phyloP scores from a whole-genome alignment of 2,329 filamentous ascomycete species.

The Cordyceps pruinosa region DNA sequence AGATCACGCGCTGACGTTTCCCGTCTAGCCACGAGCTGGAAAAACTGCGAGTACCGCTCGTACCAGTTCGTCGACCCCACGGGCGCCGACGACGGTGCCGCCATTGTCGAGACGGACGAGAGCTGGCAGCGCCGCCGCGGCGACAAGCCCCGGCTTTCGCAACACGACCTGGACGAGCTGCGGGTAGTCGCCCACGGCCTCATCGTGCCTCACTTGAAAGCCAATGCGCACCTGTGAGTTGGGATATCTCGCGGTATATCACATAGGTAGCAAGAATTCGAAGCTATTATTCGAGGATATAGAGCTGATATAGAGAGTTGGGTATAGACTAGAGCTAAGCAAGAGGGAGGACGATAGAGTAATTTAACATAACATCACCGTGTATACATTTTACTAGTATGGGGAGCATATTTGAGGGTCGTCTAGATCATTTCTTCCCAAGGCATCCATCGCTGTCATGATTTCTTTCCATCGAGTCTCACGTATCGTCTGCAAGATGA shows the following conservation, averaged over 20 bases:
- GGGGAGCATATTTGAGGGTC: constrained; percentile 8
- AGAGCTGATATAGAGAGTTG: not conserved
- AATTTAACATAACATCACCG: not conserved
- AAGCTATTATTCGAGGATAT: not conserved
- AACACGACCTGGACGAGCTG: constrained; percentile 40
- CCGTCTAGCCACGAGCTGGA: constrained; percentile 61
- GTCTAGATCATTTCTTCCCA: constrained; percentile 25
- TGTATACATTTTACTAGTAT: not conserved
- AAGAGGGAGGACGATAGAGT: not conserved
- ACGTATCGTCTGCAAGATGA: constrained; percentile 17
- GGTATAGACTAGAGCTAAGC: not conserved
- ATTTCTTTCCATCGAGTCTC: constrained; percentile 25
- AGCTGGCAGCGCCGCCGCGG: constrained; percentile 42
- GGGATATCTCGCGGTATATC: too few relatives aligned
- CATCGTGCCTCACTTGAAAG: constrained; percentile 28
- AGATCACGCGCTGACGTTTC: not conserved
- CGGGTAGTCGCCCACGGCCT: constrained; percentile 30
- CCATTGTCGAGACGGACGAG: constrained; percentile 40
- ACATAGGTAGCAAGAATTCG: too few relatives aligned
- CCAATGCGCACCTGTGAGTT: not conserved
- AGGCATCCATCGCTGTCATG: constrained; percentile 16
- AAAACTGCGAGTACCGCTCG: constrained; percentile 64
- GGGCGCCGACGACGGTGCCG: constrained; percentile 41
- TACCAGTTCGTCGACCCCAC: constrained; percentile 54
- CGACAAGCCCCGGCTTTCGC: constrained; percentile 32